Percentiles rank a stretch among this genome's conserved stretches.
Conservation (phyloP, 495 filamentous ascomycete genomes). For the Podospora fimiseda region DNA sequence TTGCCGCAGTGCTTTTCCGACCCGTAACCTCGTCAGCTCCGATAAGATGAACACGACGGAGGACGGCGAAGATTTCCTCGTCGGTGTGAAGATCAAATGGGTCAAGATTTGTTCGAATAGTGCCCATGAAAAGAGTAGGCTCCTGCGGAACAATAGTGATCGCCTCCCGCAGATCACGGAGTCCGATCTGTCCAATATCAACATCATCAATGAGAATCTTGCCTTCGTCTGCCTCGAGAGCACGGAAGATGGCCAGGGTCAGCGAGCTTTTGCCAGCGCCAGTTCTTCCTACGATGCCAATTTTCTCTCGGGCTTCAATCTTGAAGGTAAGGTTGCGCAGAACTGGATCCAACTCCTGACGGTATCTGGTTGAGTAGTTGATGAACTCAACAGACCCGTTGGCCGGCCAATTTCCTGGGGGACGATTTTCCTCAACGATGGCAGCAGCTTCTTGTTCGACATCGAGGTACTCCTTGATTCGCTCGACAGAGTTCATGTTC, state of each 20-base stretch:
- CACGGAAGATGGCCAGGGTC: constrained; percentile 90
- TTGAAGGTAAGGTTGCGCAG: constrained; percentile 78
- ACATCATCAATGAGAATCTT: constrained; percentile 86
- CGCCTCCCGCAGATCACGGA: constrained; percentile 83
- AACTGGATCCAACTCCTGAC: constrained; percentile 79
- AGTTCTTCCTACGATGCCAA: constrained; percentile 94
- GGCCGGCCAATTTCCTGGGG: constrained; percentile 74
- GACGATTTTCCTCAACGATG: constrained; percentile 71
- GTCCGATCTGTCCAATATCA: constrained; percentile 80
- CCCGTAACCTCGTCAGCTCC: constrained; percentile 45
- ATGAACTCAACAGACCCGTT: constrained; percentile 81
- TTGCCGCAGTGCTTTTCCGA: constrained; percentile 1
- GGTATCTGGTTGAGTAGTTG: constrained; percentile 82
- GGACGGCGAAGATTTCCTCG: constrained; percentile 79
- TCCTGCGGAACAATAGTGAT: constrained; percentile 99
- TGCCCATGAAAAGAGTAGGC: constrained; percentile 94
- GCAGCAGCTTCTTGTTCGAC: constrained; percentile 87
- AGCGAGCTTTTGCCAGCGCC: constrained; percentile 97
- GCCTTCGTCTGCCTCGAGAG: constrained; percentile 87
- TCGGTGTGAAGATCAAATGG: constrained; percentile 89
- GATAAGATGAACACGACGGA: constrained; percentile 89
- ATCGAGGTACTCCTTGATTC: constrained; percentile 93
- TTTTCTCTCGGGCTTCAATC: constrained; percentile 81
- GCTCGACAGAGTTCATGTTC: constrained; percentile 99
- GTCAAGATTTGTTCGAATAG: constrained; percentile 90